A percentile compares a stretch with the other conserved stretches of the same genome.
Evolutionary conservation across 129 eudicot species (phyloP).

Genomic region (Apium graveolens): DNA sequence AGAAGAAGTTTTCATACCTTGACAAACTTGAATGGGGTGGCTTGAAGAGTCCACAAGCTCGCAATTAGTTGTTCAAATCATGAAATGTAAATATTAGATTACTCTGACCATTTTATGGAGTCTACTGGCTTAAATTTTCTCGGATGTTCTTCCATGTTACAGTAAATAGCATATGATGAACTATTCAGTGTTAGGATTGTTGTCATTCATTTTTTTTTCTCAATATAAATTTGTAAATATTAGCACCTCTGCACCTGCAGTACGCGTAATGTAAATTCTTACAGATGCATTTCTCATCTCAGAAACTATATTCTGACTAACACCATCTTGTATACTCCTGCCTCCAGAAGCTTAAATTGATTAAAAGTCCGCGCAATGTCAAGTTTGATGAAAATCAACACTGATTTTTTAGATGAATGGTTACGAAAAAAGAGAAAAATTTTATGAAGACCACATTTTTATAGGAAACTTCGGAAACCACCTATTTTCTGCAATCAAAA

Average conservation of each 20-base stretch:
- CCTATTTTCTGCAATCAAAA: too few relatives aligned
- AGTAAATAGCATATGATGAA: conserved; percentile 19
- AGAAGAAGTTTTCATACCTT: conserved; percentile 43
- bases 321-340: neutral
- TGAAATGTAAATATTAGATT: conserved; percentile 12
- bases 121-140: conserved; percentile 1
- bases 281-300: neutral
- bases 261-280: neutral
- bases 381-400: neutral
- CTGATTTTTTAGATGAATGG: neutral
- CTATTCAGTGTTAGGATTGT: conserved; percentile 8
- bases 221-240: neutral
- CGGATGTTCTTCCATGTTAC: conserved; percentile 15
- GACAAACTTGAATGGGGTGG: conserved; percentile 66
- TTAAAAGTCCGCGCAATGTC: neutral
- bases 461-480: too few relatives aligned
- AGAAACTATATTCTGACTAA: neutral
- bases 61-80: conserved; percentile 28
- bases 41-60: conserved; percentile 64
- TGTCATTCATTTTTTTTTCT: neutral
- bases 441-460: too few relatives aligned
- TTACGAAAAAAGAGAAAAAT: too few relatives aligned
- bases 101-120: conserved; percentile 12
- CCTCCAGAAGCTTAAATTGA: neutral
- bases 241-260: neutral